Evolutionary conservation across 495 filamentous ascomycete species (phyloP), one percentile per base, ranked within the genome.

Genomic region (Bombardia bombarda): DNA sequence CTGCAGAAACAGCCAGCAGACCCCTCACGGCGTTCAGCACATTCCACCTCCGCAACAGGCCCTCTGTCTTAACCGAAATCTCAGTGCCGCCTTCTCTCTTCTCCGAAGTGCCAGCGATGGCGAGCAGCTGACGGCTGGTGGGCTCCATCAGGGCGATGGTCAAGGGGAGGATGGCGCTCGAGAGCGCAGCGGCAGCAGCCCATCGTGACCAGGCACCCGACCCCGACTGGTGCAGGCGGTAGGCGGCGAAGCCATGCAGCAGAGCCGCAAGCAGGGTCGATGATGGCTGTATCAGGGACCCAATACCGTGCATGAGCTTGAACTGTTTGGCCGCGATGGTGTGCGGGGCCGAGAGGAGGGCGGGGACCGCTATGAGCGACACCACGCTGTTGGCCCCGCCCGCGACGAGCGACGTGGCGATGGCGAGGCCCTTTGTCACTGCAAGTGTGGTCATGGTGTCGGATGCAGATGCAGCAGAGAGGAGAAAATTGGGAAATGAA

Each of bases 291-390:
- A 35, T 40, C 8, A 24, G 4, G 7, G 8, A 18, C 21, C 33
- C 21, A 25, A 46, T 37, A 35, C 24, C 33, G 36, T 46, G 30
- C 35, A 46, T 39, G 43, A 46, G 43, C 36, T 40, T 46, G 43
- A 46, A 46, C 36, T 46, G 43, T 24, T 46, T 46, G 35, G 25
- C 43, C 1, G 43, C 43, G 33, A 46, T 39, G 43, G 39, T 39
- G 36, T 46, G 43, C 7, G 43, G 43, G 2, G 43, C 43, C 25
- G 36, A 16, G 14, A 46, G 36, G 7, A 46, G 21, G 31, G 43
- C 22, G 13, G 43, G 43, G 14, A 46, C 35, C 21, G 22, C 18
- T 17, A 46, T 7, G 24, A 46, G 25, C 22, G 43, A 32, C 13
- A 38, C 26, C n/a, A 22, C 34, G 17, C 14, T 21, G 25, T 25